Conservation (phyloP, 768 basidiomycete species). For the Serendipita sp. region DNA sequence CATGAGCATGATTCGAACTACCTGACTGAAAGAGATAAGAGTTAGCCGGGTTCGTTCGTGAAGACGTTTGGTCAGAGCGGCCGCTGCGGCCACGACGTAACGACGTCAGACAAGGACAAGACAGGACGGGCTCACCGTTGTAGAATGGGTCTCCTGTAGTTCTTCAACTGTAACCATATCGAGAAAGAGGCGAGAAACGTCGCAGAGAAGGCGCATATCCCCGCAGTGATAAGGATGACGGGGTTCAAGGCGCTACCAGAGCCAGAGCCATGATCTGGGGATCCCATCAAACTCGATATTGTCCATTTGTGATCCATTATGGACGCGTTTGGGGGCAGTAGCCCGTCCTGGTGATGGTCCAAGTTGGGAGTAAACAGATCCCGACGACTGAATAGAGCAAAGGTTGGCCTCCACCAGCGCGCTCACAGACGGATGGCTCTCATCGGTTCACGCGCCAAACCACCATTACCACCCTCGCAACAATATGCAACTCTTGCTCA, state of each 20-base stretch:
- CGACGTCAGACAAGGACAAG: not conserved
- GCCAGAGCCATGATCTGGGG: slow-evolving; percentile 23
- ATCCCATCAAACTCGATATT: not conserved
- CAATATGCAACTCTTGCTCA: not conserved
- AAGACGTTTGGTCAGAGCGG: not conserved
- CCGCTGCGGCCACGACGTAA: slow-evolving; percentile 4
- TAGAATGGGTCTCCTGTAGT: slow-evolving; percentile 66
- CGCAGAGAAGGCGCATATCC: slow-evolving; percentile 48
- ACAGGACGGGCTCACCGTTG: slow-evolving; percentile 42
- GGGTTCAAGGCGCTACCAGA: slow-evolving; percentile 36
- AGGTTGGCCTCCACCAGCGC: not conserved
- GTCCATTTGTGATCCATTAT: not conserved
- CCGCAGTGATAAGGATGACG: slow-evolving; percentile 43
- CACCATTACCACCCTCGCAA: not conserved
- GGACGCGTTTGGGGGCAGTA: not conserved
- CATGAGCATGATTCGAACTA: slow-evolving; percentile 93
- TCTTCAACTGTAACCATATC: slow-evolving; percentile 68
- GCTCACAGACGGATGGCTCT: not conserved
- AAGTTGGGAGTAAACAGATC: not conserved
- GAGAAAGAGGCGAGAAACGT: slow-evolving; percentile 58
- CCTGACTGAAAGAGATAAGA: slow-evolving; percentile 41
- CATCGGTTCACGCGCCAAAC: slow-evolving; percentile 3
- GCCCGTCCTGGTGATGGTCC: not conserved
- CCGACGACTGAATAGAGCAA: not conserved
- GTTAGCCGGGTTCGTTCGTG: not conserved